Evolutionary conservation across 441 rosid species (phyloP), one percentile per base, ranked within the genome.

Genomic region (Corymbia calophylla): DNA sequence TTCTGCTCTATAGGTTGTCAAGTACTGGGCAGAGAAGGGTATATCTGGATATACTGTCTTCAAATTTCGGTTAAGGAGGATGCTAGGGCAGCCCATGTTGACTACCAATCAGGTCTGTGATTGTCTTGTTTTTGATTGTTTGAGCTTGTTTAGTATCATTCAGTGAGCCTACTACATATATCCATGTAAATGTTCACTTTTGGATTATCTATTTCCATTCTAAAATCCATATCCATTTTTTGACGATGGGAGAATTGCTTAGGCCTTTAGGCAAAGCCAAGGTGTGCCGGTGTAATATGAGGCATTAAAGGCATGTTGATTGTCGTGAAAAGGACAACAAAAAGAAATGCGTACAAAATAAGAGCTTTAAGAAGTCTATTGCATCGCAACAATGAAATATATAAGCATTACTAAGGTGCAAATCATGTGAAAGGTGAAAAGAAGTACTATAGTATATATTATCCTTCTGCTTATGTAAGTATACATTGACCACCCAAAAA

Each of bases 21-120:
- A 91, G 19, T 91, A 49, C 89, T 92, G 92, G 93, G 62, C 87
- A 9, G 94, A 91, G 73, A 87, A 90, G 89, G 91, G 93, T 88
- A 39, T 53, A 48, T 91, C 94, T 88, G 94, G 95, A 86, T 91
- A 70, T 73, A 88, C 48, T 54, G 93, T 92, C 90, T 92, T 66
- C 77, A 94, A 93, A 88, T 95, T 86, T 89, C 87, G 80, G n/a
- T 60, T 93, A 90, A 92, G 89, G 88, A 90, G 93, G 86, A 89
- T 92, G 77, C 35, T 53, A 55, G 93, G 92, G 62, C 93, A 91
- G 68, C 92, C 92, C 39, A 90, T 90, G 88, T 66, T 92, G 90
- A 58, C 87, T 51, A 89, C 88, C 77, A 91, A 92, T 86, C 91
- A 90, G 95, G 95, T 94, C 53, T 58, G 48, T 8, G 70, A 87